Conservation (phyloP, 352 stramenopile species). For the Peronospora belbahrii region DNA sequence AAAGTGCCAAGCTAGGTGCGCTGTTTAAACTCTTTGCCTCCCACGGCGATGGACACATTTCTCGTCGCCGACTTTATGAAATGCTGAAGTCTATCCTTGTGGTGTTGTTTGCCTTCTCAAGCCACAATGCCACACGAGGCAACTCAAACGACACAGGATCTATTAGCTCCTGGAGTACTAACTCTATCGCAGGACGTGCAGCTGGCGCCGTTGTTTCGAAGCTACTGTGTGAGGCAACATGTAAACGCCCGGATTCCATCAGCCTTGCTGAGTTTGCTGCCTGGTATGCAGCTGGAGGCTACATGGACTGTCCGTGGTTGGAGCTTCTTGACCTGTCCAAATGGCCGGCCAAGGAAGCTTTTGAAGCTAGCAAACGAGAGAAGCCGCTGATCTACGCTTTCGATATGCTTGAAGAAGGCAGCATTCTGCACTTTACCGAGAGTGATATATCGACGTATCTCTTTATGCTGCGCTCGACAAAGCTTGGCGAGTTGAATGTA, state of each 20-base stretch:
- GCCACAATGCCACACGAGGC: constrained; percentile 51
- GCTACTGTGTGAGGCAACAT: constrained; percentile 66
- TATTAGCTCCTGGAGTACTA: constrained; percentile 62
- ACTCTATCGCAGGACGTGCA: constrained; percentile 73
- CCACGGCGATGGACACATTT: constrained; percentile 54
- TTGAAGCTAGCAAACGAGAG: constrained; percentile 81
- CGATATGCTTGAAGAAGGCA: constrained; percentile 78
- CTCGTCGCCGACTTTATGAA: constrained; percentile 70
- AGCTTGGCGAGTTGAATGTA: constrained; percentile 59
- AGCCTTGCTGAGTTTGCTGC: constrained; percentile 92
- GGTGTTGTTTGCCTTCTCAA: constrained; percentile 80
- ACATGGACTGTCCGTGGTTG: constrained; percentile 93
- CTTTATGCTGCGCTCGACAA: constrained; percentile 75
- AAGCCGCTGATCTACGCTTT: constrained; percentile 82
- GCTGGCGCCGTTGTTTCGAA: constrained; percentile 89
- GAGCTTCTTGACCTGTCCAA: constrained; percentile 94
- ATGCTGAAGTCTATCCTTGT: constrained; percentile 75
- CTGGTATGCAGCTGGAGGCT: constrained; percentile 93
- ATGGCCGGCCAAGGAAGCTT: constrained; percentile 86
- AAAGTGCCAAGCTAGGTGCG: constrained; percentile 90
- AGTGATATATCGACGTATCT: constrained; percentile 84
- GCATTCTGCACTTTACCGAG: constrained; percentile 77
- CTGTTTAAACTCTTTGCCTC: constrained; percentile 78
- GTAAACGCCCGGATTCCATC: constrained; percentile 67
- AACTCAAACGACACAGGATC: constrained; percentile 56